Evolutionary conservation across 305 asterid species (phyloP), one percentile per base, ranked within the genome.

Genomic region (Salvia sclarea): DNA sequence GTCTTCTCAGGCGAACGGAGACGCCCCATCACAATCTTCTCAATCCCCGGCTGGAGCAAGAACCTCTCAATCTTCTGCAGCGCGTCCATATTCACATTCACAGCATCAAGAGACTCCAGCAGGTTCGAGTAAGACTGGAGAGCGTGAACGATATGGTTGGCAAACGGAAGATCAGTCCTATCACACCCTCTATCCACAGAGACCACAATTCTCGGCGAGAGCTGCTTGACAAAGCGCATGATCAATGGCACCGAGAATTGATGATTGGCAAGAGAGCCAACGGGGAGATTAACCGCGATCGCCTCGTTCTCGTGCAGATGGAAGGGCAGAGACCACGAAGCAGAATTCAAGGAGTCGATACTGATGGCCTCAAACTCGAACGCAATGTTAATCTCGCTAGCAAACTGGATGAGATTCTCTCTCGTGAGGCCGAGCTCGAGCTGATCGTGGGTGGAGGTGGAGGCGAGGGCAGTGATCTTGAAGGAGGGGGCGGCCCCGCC

Each of bases 51-150:
- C 14, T 86, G 97, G 64, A 89, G 59, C 78, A 94, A 80, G 82
- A 87, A 86, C 81, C 91, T 77, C 74, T 91, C 99, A 7, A 94
- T 91, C 87, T 91, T 94, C 47, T 91, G 96, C 72, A 89, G 73
- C 0, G 96, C 83, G 11, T 94, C 99, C 71, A 76, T 70, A 73
- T 94, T 84, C 83, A 84, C 84, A 75, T 87, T 94, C 16, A 83
- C 96, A 71, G 97, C 95, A 64, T 91, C 98, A 0, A 94, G 83
- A 14, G 99, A 94, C 75, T 94, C 99, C 0, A 94, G 87, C 14
- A 91, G 78, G 79, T 87, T 89, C 0, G 95, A 79, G 64, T 81
- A 85, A 0, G 96, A 87, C 57, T 91, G 98, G 37, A 94, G 94
- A 20, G 91, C 94, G n/a, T 87, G 96, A 61, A 88, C 84, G 31